Conservation (phyloP, 2,329 filamentous ascomycete species). For the Graphium sp. region DNA sequence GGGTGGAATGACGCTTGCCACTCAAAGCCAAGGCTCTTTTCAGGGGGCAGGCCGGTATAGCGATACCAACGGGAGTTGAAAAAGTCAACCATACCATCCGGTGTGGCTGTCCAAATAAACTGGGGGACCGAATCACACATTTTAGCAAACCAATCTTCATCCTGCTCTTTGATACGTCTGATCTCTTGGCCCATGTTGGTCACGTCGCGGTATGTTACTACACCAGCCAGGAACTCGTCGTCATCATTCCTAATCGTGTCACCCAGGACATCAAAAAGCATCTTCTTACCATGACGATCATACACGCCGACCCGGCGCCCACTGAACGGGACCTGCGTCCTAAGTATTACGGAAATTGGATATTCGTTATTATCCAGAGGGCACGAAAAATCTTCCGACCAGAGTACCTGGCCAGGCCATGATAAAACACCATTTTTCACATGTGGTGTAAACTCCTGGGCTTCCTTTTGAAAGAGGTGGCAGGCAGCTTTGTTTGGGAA, state of each 20-base stretch:
- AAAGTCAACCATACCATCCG: conserved; percentile 53
- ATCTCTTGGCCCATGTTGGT: conserved; percentile 55
- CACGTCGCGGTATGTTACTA: conserved; percentile 57
- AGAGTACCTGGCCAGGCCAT: conserved; percentile 44
- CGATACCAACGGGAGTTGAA: conserved; percentile 65
- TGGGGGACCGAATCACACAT: conserved; percentile 62
- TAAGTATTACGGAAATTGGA: conserved; percentile 48
- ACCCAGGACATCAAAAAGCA: conserved; percentile 49
- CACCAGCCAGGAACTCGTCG: conserved; percentile 56
- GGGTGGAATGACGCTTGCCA: conserved; percentile 53
- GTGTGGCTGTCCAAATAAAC: conserved; percentile 56
- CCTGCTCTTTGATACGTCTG: conserved; percentile 48
- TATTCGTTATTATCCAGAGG: conserved; percentile 41
- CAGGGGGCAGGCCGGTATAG: conserved; percentile 53
- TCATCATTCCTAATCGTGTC: conserved; percentile 47
- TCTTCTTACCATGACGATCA: conserved; percentile 28
- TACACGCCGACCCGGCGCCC: conserved; percentile 47
- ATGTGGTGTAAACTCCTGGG: conserved; percentile 17
- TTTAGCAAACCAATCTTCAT: conserved; percentile 57
- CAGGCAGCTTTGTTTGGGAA: conserved; percentile 55
- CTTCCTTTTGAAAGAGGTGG: conserved; percentile 26
- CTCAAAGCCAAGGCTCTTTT: conserved; percentile 42
- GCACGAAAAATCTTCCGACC: conserved; percentile 47
- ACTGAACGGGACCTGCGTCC: conserved; percentile 41
- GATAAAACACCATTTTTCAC: no score